These are phyloP conservation scores for Clonostachys solani DNA, from an alignment of 2,329 filamentous ascomycete species.

Conservation along the genomic window DNA sequence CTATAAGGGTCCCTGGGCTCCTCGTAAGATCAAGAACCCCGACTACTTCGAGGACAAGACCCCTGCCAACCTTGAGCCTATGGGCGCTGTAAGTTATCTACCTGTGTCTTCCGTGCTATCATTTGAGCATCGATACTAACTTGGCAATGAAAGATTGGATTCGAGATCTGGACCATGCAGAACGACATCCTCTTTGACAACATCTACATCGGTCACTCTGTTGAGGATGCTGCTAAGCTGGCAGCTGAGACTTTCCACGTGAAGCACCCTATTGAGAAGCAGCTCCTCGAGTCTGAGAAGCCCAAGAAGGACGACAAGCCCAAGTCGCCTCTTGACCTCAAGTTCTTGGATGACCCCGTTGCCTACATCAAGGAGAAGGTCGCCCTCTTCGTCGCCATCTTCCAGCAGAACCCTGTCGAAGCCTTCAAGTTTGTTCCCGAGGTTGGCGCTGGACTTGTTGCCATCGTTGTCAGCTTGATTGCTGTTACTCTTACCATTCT, in stretches of 20 bases:
- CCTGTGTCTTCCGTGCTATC: slow-evolving; percentile 4
- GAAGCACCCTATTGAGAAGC: slow-evolving; percentile 82
- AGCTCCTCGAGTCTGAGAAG: slow-evolving; percentile 72
- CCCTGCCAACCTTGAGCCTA: slow-evolving; percentile 94
- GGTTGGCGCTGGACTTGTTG: slow-evolving; percentile 76
- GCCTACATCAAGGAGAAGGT: slow-evolving; percentile 88
- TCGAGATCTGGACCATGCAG: slow-evolving; percentile 99
- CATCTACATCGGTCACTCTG: slow-evolving; percentile 98
- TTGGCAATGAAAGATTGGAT: slow-evolving; percentile 66
- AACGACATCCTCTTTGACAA: slow-evolving; percentile 98
- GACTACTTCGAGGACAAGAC: slow-evolving; percentile 96
- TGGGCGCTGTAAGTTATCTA: slow-evolving; percentile 75
- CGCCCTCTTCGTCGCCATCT: slow-evolving; percentile 83
- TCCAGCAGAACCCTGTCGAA: slow-evolving; percentile 74
- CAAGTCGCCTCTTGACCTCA: slow-evolving; percentile 71
- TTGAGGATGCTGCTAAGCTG: slow-evolving; percentile 87
- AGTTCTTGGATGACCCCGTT: slow-evolving; percentile 88
- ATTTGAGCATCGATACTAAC: slow-evolving; percentile 8
- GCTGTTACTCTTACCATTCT: slow-evolving; percentile 66
- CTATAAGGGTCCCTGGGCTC: slow-evolving; percentile 95
- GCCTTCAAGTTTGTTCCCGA: slow-evolving; percentile 89
- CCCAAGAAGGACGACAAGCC: slow-evolving; percentile 66
- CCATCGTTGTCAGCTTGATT: slow-evolving; percentile 64
- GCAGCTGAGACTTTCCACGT: slow-evolving; percentile 84
- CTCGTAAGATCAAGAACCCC: slow-evolving; percentile 95